Conservation (phyloP, 2,329 filamentous ascomycete genomes). For the Verticillium isaacii region DNA sequence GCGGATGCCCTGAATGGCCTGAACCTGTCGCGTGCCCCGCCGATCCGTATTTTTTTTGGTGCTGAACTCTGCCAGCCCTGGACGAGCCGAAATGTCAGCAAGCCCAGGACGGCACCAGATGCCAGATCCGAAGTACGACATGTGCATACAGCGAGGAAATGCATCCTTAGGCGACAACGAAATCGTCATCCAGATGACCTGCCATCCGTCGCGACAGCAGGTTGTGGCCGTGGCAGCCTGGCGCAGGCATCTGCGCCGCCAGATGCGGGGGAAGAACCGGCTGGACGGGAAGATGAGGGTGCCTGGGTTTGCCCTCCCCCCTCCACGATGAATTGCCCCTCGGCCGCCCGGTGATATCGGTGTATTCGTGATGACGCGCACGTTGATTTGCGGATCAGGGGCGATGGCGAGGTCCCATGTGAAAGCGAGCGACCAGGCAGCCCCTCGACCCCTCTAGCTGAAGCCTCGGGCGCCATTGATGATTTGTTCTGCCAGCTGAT, state of each 20-base stretch:
- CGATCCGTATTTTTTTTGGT: not conserved
- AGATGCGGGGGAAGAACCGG: not conserved
- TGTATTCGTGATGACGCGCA: not conserved
- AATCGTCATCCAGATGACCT: not conserved
- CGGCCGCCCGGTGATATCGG: not conserved
- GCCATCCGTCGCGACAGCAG: not conserved
- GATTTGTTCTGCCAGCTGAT: not conserved
- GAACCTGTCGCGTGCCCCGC: not conserved
- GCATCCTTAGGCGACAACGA: not conserved
- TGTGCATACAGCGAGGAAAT: not conserved
- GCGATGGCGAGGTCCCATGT: not conserved
- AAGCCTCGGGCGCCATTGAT: not conserved
- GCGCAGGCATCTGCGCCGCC: not conserved
- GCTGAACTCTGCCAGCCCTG: not conserved
- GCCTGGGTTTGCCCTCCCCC: not conserved
- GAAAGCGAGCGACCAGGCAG: not conserved
- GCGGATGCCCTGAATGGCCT: not conserved
- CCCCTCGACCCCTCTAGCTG: not conserved
- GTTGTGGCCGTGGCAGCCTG: not conserved
- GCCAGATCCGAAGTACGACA: not conserved
- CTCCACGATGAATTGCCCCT: not conserved
- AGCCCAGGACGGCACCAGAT: not conserved
- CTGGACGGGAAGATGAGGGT: not conserved
- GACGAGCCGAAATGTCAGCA: not conserved
- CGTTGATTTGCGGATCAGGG: not conserved